Evolutionary conservation across 305 asterid species (phyloP), one percentile per base, ranked within the genome.

Genomic region (Striga hermonthica): DNA sequence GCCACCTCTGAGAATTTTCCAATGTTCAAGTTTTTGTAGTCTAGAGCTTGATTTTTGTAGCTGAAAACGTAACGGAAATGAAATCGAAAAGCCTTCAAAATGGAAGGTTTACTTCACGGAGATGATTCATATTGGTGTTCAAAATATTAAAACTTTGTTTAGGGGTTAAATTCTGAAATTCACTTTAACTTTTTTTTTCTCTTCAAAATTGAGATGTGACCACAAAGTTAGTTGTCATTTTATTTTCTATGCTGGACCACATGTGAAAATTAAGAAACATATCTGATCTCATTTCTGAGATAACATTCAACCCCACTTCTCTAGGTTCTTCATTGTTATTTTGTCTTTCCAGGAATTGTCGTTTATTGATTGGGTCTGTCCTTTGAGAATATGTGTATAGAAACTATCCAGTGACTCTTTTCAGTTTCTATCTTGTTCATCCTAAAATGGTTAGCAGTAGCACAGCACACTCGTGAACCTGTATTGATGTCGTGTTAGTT

Each of bases 191-290:
- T 68, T 50, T 16, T 22, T 22, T 22, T 22, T 22, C 31, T 2
- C 31, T 22, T 10, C 22, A 57, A 57, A 47, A 35, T 36, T 35
- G 14, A 38, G 16, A 7, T 15, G 54, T 36, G 31, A 34, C 52
- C 35, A 8, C 62, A 63, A 11, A 15, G 37, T n/a, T 11, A 45
- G 36, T 6, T 45, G 53, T 36, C 7, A 38, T 37, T 61, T 71
- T 31, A 13, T 22, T 13, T 59, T 10, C 31, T 38, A 6, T 54
- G 60, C 7, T 22, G 60, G 13, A 22, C 31, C 31, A 22, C 31
- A 22, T 22, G 31, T 31, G 6, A 14, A 54, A 50, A 54, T 54
- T 54, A 22, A 9, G 60, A 54, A 7, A 22, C 60, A 31, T 28
- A 22, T 54, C 5, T 5, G 31, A 22, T 22, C 31, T 22, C 31